Base-by-base conservation (phyloP, 108 stramenopile species). In the Nitzschia sp. region DNA sequence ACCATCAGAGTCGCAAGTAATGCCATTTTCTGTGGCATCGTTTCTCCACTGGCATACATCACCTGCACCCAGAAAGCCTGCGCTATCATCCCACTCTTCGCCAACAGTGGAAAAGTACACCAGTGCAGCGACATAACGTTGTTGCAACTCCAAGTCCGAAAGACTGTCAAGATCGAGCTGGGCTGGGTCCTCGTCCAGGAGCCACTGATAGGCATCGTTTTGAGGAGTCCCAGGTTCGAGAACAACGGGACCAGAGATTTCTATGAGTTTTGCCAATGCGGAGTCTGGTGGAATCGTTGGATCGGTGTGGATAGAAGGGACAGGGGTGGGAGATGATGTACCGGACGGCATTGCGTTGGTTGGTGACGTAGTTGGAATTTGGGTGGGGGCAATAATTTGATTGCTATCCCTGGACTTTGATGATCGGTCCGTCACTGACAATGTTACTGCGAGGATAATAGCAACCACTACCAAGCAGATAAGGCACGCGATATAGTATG, bases 121-220 rank as follows among this genome's bases (percentile, higher is more conserved):
- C 10, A 85, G 57, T 14, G 71, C 80, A 11, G 76, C 63, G 40
- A 79, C 52, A 52, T 81, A 85, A 34, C 84, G 62, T 34, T 84
- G 72, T 15, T 38, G 41, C 3, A 81, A 8, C 19, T 66, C 48
- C 21, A 66, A 24, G 7, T 51, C 57, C 6, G 75, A 63, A 10
- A 71, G 44, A n/a, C 14, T 41, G 11, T 68, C 68, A 20, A 82
- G 84, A 39, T 82, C 82, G 42, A 77, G 9, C 50, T 68, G 19
- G 0, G 69, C 57, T 7, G 40, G 48, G 67, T 90, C 86, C 0
- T 75, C 67, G 22, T 75, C 56, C 20, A 78, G 14, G 10, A 90
- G 29, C 89, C 89, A 90, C 15, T 76, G 43, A 10, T 85, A 73
- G 25, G 89, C 86, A 14, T 63, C 29, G 40, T 70, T 37, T 58